Percentiles rank a stretch among this genome's conserved stretches.
Evolutionary conservation across 257 asterid species (phyloP).

Genomic region (Anisodus acutangulus): DNA sequence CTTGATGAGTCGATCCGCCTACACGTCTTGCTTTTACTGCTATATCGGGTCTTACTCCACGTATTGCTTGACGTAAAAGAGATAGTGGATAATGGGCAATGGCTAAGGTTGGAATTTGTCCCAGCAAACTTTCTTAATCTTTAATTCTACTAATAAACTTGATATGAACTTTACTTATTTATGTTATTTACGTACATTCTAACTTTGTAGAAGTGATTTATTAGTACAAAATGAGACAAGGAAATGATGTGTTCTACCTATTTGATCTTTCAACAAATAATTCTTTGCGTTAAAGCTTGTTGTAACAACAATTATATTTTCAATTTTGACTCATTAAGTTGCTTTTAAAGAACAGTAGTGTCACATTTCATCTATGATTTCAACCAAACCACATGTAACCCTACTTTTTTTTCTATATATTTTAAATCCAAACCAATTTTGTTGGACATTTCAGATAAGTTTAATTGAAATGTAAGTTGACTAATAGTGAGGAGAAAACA

Average conservation of each 20-base stretch:
- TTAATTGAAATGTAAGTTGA: neutral
- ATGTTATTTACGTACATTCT: too few species aligned
- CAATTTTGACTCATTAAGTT: neutral
- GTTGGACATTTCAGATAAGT: neutral
- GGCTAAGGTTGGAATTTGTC: slow-evolving; percentile 14
- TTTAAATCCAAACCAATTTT: neutral
- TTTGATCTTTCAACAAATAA: neutral
- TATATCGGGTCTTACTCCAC: too few species aligned
- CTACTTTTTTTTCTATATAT: neutral
- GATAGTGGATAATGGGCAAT: neutral
- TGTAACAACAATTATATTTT: neutral
- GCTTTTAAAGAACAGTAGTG: neutral
- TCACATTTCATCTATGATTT: neutral
- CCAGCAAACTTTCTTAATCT: neutral
- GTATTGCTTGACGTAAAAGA: too few species aligned
- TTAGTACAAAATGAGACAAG: too few species aligned
- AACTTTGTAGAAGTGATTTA: too few species aligned
- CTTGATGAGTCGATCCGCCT: too few species aligned
- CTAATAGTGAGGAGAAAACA: neutral
- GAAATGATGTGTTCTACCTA: too few species aligned
- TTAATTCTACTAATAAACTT: neutral
- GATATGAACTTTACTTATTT: too few species aligned
- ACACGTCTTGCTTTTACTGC: too few species aligned
- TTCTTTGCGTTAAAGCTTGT: neutral
- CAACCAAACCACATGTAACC: neutral